phyloP scores from a whole-genome alignment of 441 rosid genomes.

The Erysimum cheiri region DNA sequence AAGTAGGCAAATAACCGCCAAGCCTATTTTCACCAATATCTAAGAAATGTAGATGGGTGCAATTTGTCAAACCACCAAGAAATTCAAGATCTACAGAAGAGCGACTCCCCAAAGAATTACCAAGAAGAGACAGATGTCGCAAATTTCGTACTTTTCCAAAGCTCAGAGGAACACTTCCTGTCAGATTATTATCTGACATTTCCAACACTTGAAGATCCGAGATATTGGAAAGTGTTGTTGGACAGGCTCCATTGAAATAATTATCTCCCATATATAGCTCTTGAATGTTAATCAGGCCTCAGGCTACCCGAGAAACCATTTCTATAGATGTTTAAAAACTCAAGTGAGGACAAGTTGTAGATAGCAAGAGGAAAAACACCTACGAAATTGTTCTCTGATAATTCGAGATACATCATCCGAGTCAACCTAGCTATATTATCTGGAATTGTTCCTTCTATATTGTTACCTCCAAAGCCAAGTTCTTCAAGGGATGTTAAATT shows the following conservation, averaged over 20 bases:
- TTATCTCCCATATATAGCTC: background rate
- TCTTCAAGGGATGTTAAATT: background rate
- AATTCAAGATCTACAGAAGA: background rate
- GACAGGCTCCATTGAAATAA: background rate
- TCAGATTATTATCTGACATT: background rate
- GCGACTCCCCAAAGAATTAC: background rate
- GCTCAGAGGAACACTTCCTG: background rate
- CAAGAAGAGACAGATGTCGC: too few species aligned
- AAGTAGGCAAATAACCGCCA: too few species aligned
- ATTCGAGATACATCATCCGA: accelerated
- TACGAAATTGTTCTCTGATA: background rate
- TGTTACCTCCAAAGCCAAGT: background rate
- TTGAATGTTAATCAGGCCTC: background rate
- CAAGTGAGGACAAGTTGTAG: background rate
- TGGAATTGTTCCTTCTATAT: background rate
- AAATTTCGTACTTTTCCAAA: background rate
- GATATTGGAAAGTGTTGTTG: slow-evolving; percentile 9
- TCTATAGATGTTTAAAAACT: background rate
- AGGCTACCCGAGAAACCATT: background rate
- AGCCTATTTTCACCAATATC: too few species aligned
- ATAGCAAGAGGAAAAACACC: slow-evolving; percentile 1
- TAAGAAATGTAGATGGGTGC: too few species aligned
- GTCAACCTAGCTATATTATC: background rate
- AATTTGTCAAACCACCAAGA: too few species aligned
- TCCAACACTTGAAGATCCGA: background rate